A percentile compares a stretch with the other conserved stretches of the same genome.
Evolutionary conservation across 805 yeast species (phyloP).

Genomic region (Teunomyces pallodes): DNA sequence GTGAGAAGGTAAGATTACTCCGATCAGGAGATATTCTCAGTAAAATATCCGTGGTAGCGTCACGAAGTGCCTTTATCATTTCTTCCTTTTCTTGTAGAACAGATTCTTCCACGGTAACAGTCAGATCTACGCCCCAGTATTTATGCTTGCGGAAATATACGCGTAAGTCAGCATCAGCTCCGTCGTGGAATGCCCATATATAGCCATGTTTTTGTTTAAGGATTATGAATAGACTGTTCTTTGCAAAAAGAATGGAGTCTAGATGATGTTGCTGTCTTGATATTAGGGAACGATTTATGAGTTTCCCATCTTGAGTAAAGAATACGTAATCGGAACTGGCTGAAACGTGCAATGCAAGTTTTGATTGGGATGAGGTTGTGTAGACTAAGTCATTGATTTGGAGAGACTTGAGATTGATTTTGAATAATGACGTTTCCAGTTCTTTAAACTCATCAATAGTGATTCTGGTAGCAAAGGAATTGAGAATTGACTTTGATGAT

Average conservation of each 20-base stretch:
- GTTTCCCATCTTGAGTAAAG: constrained; percentile 5
- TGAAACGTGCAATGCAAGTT: constrained; percentile 2
- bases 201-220: constrained; percentile 7
- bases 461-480: not conserved
- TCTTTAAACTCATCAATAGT: not conserved
- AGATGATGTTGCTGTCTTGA: constrained; percentile 4
- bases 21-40: constrained; percentile 1
- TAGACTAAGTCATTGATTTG: not conserved
- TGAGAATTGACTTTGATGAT: not conserved
- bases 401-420: not conserved
- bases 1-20: not conserved
- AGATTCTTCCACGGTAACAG: not conserved
- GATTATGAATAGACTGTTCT: constrained; percentile 5
- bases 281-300: constrained; percentile 3
- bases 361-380: not conserved
- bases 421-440: not conserved
- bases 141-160: constrained; percentile 6
- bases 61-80: not conserved
- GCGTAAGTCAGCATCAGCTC: constrained; percentile 5
- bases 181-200: constrained; percentile 6
- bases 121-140: constrained; percentile 2
- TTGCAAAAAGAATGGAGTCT: constrained; percentile 6
- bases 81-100: not conserved
- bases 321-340: constrained; percentile 2
- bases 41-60: not conserved